A percentile compares a stretch with the other conserved stretches of the same genome.
Evolutionary conservation across 2,329 filamentous ascomycete species (phyloP).

Genomic region (Trichoderma sp.): DNA sequence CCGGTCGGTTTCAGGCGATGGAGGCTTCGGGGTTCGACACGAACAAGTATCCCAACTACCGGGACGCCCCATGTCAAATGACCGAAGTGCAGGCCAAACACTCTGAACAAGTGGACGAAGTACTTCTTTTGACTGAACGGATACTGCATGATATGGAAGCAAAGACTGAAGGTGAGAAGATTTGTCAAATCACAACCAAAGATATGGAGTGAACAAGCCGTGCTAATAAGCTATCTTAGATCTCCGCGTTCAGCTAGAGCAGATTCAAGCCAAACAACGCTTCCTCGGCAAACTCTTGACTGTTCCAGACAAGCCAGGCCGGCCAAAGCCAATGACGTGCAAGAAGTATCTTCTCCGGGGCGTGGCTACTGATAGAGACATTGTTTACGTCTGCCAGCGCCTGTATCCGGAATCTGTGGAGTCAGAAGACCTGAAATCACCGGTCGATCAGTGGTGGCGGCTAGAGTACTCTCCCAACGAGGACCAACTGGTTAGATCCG

Average conservation of each 20-base stretch:
- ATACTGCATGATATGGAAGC: constrained; percentile 37
- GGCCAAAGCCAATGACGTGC: constrained; percentile 40
- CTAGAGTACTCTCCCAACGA: constrained; percentile 43
- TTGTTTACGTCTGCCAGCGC: constrained; percentile 51
- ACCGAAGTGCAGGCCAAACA: constrained; percentile 34
- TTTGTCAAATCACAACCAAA: neutral
- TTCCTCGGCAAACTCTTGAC: constrained; percentile 42
- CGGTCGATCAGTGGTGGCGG: constrained; percentile 56
- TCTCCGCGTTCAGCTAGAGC: constrained; percentile 33
- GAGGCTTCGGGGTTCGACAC: constrained; percentile 39
- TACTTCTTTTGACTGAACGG: constrained; percentile 34
- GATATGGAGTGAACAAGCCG: neutral
- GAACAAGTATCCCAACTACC: constrained; percentile 39
- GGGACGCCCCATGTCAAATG: constrained; percentile 38
- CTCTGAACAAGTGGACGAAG: constrained; percentile 33
- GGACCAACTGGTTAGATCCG: constrained; percentile 44
- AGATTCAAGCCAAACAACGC: constrained; percentile 36
- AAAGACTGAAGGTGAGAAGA: constrained; percentile 37
- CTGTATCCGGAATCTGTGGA: constrained; percentile 43
- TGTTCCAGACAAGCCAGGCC: constrained; percentile 37
- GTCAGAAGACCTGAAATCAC: constrained; percentile 33
- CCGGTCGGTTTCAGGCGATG: constrained; percentile 38
- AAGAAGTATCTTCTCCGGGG: constrained; percentile 52
- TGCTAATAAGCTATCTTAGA: constrained; percentile 30
- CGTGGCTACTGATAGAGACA: constrained; percentile 46